Base-by-base conservation (phyloP, 345 rosid genomes). In the Turritis glabra region DNA sequence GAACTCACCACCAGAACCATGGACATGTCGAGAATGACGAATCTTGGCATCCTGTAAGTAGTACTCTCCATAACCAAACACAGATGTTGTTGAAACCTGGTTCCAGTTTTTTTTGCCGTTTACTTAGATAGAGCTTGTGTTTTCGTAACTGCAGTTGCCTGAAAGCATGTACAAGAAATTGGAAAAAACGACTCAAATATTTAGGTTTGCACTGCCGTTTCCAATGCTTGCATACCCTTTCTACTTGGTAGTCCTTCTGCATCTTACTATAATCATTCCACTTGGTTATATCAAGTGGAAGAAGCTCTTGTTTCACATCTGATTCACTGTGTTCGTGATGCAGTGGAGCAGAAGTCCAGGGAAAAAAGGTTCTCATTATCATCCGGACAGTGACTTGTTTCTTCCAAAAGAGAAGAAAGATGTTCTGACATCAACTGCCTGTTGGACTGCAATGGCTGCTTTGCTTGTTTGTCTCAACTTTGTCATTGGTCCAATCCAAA, bases 1-100 rank as follows among this genome's bases (percentile, higher is more conserved):
- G 90, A 80, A 92, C 92, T 75, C 98, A 92, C 73, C 98, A 92
- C 65, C 96, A 90, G 66, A 92, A 92, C 80, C 98, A 92, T 63
- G 96, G 96, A 19, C 92, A 92, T 54, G 95, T 87, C 17, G 95
- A 92, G 76, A 90, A 92, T 23, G 98, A 92, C 11, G 95, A 92
- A 74, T 89, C 96, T 8, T 90, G 96, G 93, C 87, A 84, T 72
- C 97, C 96, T 23, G 97, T 91, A 74, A 76, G 74, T 53, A 40
- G 1, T 48, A 37, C 51, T 60, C 59, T 60, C 60, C 22, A 23
- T 47, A 25, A 38, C 7, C 12, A 60, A 48, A 65, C 57, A 18
- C 56, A 46, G 2, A 64, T 47, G 27, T 22, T 43, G 13, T 40
- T 17, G 47, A 43, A 15, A 37, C 59, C 15, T 22, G 18, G 38